Percentiles rank a stretch among this genome's conserved stretches.
Evolutionary conservation across 805 yeast species (phyloP).

Genomic region (Monosporozyma yasuniensis): DNA sequence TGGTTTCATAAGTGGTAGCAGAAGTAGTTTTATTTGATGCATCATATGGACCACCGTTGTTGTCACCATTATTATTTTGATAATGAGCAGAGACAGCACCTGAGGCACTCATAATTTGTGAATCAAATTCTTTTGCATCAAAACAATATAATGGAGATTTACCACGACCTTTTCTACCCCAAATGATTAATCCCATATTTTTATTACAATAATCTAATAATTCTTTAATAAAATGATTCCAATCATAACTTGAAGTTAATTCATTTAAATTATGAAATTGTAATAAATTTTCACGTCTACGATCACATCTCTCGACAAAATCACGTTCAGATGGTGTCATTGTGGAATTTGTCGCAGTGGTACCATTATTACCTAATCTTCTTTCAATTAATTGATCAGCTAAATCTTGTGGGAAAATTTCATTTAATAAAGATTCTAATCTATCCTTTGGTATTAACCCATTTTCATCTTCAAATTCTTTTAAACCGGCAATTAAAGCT

Average conservation of each 20-base stretch:
- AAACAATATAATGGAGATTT: slow-evolving; percentile 20
- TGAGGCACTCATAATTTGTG: slow-evolving; percentile 17
- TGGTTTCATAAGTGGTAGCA: background rate
- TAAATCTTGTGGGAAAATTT: slow-evolving; percentile 62
- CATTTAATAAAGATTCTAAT: slow-evolving; percentile 52
- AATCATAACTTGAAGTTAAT: slow-evolving; percentile 66
- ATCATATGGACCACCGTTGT: background rate
- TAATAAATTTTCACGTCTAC: slow-evolving; percentile 56
- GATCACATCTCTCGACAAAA: slow-evolving; percentile 63
- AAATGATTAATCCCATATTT: slow-evolving; percentile 60
- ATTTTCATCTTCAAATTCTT: slow-evolving; percentile 24
- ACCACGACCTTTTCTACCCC: slow-evolving; percentile 49
- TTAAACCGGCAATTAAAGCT: slow-evolving; percentile 83
- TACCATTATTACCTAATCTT: slow-evolving; percentile 14
- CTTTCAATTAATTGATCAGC: slow-evolving; percentile 32
- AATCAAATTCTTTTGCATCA: slow-evolving; percentile 19
- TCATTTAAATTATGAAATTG: slow-evolving; percentile 39
- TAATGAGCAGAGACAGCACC: slow-evolving; percentile 9
- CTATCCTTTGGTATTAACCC: slow-evolving; percentile 8
- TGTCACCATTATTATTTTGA: background rate
- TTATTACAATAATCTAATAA: slow-evolving; percentile 69
- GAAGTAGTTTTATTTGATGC: background rate
- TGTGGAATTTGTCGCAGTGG: slow-evolving; percentile 25
- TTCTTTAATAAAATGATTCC: slow-evolving; percentile 77
- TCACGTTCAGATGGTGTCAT: slow-evolving; percentile 73